Conservation (phyloP, 2,329 filamentous ascomycete species). For the Microdochium nivale region DNA sequence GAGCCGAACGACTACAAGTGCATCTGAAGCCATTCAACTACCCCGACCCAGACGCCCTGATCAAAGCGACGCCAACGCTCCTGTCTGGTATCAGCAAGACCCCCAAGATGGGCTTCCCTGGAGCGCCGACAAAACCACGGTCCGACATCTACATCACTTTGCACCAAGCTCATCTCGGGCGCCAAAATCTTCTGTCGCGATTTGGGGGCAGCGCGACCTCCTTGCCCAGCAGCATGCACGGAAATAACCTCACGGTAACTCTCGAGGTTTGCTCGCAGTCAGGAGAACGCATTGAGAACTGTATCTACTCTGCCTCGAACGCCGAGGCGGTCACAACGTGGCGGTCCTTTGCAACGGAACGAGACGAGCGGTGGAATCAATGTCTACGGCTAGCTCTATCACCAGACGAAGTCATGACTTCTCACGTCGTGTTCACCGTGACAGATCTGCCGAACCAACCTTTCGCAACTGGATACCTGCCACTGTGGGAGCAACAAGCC, state of each 20-base stretch:
- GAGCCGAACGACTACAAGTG: slow-evolving; percentile 70
- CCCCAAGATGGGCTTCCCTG: slow-evolving; percentile 86
- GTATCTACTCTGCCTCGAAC: slow-evolving; percentile 82
- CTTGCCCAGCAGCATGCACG: slow-evolving; percentile 50
- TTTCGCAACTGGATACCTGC: slow-evolving; percentile 88
- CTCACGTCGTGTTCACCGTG: slow-evolving; percentile 84
- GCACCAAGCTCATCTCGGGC: slow-evolving; percentile 67
- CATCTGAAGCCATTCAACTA: slow-evolving; percentile 71
- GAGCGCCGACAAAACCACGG: slow-evolving; percentile 76
- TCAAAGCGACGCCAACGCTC: slow-evolving; percentile 80
- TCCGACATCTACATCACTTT: slow-evolving; percentile 95
- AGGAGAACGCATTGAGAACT: slow-evolving; percentile 78
- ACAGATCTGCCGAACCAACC: slow-evolving; percentile 80
- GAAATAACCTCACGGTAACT: slow-evolving; percentile 76
- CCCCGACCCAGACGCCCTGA: slow-evolving; percentile 68
- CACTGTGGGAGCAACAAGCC: slow-evolving; percentile 84
- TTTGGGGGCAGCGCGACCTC: slow-evolving; percentile 66
- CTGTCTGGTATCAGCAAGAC: slow-evolving; percentile 76
- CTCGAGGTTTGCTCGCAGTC: slow-evolving; percentile 74
- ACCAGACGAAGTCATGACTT: slow-evolving; percentile 69
- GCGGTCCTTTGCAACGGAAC: slow-evolving; percentile 73
- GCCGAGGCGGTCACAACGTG: slow-evolving; percentile 71
- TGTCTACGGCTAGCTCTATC: slow-evolving; percentile 75
- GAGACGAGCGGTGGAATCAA: slow-evolving; percentile 79
- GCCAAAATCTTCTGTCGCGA: slow-evolving; percentile 63